Base-by-base conservation (phyloP, 441 rosid genomes). In the Biscutella auriculata region DNA sequence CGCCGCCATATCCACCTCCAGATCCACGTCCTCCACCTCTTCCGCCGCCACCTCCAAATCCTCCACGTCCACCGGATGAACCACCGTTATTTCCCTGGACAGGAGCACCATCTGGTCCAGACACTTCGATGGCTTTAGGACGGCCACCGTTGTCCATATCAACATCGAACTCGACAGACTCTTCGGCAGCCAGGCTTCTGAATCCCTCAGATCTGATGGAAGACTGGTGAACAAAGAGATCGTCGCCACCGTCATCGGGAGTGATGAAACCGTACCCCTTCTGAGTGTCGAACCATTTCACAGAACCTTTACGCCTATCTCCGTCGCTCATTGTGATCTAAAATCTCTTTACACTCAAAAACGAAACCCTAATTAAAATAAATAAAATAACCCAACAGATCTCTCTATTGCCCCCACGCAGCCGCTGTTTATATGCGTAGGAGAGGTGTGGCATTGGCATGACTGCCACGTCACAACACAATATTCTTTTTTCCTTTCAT, bases 181-280 rank as follows among this genome's bases (percentile, higher is more conserved):
- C 92, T 0, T 80, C 81, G 3, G 78, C 72, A 8, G 75, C 77
- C 5, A 84, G 82, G 77, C 82, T 84, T 1, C 84, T 78, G 56
- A 75, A 84, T 0, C 88, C 92, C 41, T 80, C 88, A 40, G 86
- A 15, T 9, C 71, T 72, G 80, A 84, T 84, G 36, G 85, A 75
- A 10, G 88, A 79, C 70, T 82, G 86, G 49, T 84, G 92, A 46
- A 84, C 88, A 55, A 84, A 84, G 54, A 82, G 76, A 41, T 84
- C 92, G 1, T 82, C 92, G 17, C 86, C 76, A 5, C 84, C 90
- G 9, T 83, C 82, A 5, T 72, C 83, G 0, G 90, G 87, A 16
- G 85, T 76, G 19, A 84, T 84, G 79, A 84, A 84, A 0, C 92
- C 87, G 43, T 68, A 83, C 0, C 90, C 90, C 77, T 84, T 84